A percentile compares a stretch with the other conserved stretches of the same genome.
phyloP scores from a whole-genome alignment of 306 rosid species.

The Begonia peltatifolia region DNA sequence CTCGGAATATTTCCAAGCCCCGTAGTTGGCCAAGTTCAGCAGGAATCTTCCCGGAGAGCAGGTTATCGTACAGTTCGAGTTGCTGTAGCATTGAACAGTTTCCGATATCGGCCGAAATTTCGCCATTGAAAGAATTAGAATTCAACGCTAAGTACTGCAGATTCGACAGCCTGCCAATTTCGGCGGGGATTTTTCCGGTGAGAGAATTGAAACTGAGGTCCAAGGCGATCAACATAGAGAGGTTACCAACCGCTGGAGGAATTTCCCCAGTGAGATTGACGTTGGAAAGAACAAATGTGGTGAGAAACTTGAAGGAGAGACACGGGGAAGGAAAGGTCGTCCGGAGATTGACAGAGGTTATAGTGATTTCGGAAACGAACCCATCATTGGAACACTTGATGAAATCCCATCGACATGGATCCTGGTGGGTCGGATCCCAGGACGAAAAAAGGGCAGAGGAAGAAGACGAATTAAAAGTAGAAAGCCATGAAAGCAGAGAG shows the following conservation, averaged over 20 bases:
- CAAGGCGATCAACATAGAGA: conserved; percentile 50
- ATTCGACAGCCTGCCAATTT: conserved; percentile 39
- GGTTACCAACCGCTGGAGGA: conserved; percentile 52
- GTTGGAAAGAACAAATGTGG: conserved; percentile 54
- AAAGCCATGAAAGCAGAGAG: conserved; percentile 84
- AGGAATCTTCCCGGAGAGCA: conserved; percentile 64
- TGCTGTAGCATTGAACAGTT: conserved; percentile 64
- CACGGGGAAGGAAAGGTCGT: conserved; percentile 50
- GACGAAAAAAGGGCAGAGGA: conserved; percentile 59
- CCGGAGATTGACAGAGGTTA: conserved; percentile 45
- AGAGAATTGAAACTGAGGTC: conserved; percentile 80
- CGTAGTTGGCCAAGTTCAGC: conserved; percentile 48
- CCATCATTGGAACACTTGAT: conserved; percentile 50
- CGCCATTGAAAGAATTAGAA: conserved; percentile 53
- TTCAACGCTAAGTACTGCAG: conserved; percentile 43
- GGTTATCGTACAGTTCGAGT: conserved; percentile 65
- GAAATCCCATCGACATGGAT: conserved; percentile 84
- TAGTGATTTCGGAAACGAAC: conserved; percentile 44
- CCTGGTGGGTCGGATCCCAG: conserved; percentile 50
- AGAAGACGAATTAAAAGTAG: conserved; percentile 54
- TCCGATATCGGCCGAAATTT: conserved; percentile 56
- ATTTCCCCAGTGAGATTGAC: conserved; percentile 69
- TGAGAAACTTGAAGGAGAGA: conserved; percentile 48
- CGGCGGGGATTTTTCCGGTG: conserved; percentile 56
- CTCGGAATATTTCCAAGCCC: conserved; percentile 44